These are phyloP conservation scores for Hirsutella rhossiliensis DNA, from an alignment of 2,329 filamentous ascomycete genomes.

Conservation along the genomic window DNA sequence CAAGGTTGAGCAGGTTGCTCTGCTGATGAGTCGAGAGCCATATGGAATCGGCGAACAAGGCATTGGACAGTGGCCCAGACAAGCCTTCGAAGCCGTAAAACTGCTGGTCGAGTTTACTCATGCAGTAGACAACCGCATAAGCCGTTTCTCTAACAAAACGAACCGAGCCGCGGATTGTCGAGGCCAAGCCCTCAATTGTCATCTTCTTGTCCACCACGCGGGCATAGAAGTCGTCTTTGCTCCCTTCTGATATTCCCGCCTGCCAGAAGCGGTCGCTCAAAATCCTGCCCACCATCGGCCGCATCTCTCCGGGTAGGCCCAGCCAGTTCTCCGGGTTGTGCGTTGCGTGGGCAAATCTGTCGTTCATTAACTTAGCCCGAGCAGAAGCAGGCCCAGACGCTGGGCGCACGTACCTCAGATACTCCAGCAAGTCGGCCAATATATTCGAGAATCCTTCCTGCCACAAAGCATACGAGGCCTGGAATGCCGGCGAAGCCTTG, in stretches of 20 bases:
- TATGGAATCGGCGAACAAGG: conserved; percentile 71
- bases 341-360: conserved; percentile 76
- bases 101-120: conserved; percentile 74
- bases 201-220: conserved; percentile 79
- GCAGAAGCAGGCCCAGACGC: too few relatives aligned
- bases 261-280: conserved; percentile 97
- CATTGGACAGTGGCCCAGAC: conserved; percentile 68
- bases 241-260: conserved; percentile 89
- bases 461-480: conserved; percentile 74
- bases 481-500: conserved; percentile 58
- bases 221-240: conserved; percentile 92
- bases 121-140: conserved; percentile 88
- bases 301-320: conserved; percentile 63
- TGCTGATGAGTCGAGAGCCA: conserved; percentile 85
- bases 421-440: conserved; percentile 73
- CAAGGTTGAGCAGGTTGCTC: conserved; percentile 82
- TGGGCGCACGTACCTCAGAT: conserved; percentile 47
- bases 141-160: conserved; percentile 84
- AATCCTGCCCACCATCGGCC: conserved; percentile 65
- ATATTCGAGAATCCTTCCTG: conserved; percentile 69
- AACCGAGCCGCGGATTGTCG: conserved; percentile 79
- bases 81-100: conserved; percentile 89
- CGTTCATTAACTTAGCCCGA: background rate
- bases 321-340: conserved; percentile 81
- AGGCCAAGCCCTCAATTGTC: conserved; percentile 87